Evolutionary conservation across 768 basidiomycete genomes (phyloP), one percentile per base, ranked within the genome.

Genomic region (Russula griseocarnosa): DNA sequence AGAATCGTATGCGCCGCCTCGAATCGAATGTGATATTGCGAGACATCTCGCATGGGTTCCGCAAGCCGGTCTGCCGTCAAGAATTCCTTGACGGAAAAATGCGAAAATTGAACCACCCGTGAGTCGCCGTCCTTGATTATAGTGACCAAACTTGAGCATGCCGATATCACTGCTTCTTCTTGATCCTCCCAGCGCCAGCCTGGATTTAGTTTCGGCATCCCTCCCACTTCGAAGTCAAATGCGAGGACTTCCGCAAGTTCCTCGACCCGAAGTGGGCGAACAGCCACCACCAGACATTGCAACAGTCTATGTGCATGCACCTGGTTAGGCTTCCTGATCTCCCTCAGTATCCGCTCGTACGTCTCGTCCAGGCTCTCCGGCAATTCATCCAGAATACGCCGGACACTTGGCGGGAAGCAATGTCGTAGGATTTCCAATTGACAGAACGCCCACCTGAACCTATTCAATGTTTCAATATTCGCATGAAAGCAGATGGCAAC

Each of bases 81-180:
- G 6, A 11, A 56, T 10, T 56, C 55, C n/a, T 56, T 56, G 26
- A 56, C 55, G 1, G 55, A 56, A 4, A 36, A 36, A 13, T 36
- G 36, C 13, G 36, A 36, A 36, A 36, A 36, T 36, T 36, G 36
- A 36, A 58, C 47, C 2, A 58, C 13, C 5, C 46, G 57, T 4
- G 34, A 58, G n/a, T 26, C 32, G 4, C 22, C 46, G 22, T 36
- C 9, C 14, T 58, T 18, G 57, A 49, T 34, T 24, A 58, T 22
- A 22, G 18, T 24, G 3, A 50, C 46, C 47, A 58, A 36, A 36
- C 46, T 58, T 16, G 57, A 58, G 24, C 57, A 58, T 10, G 46
- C 34, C 32, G 57, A 58, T 47, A 47, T 36, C 22, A 58, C 47
- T 4, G 57, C 46, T 3, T 49, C 22, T 49, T 49, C 44, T 24